Evolutionary conservation across 2,329 filamentous ascomycete species (phyloP).

Genomic region (Tricladium varicosporioides): DNA sequence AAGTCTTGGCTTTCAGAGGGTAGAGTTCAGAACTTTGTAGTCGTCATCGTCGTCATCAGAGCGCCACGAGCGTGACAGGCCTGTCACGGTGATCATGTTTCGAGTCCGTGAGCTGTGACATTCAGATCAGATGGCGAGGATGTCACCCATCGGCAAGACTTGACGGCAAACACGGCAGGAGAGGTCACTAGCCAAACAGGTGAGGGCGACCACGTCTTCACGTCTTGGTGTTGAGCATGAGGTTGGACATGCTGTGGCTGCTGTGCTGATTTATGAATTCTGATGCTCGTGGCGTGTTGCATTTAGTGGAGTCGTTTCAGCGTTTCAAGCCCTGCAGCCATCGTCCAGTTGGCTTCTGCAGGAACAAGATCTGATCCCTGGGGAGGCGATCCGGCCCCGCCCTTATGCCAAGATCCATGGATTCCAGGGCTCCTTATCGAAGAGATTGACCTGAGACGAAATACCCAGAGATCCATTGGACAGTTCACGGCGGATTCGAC

Average conservation of each 20-base stretch:
- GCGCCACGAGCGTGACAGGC: not conserved
- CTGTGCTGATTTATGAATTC: not conserved
- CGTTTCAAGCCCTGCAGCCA: conserved; percentile 1
- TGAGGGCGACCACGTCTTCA: too few relatives aligned
- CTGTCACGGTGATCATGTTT: not conserved
- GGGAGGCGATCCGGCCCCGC: too few relatives aligned
- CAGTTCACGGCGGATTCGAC: too few relatives aligned
- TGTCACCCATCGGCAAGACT: conserved; percentile 1
- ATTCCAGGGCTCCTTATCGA: too few relatives aligned
- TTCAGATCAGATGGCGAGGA: not conserved
- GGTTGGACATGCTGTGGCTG: not conserved
- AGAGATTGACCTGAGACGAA: too few relatives aligned
- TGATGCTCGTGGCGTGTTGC: too few relatives aligned
- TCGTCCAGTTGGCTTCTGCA: too few relatives aligned
- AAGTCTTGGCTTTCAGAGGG: not conserved
- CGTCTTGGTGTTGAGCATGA: not conserved
- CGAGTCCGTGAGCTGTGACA: not conserved
- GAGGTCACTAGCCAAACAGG: too few relatives aligned
- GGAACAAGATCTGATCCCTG: too few relatives aligned
- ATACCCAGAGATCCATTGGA: too few relatives aligned
- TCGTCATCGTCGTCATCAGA: not conserved
- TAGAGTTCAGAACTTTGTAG: not conserved
- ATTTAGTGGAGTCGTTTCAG: not conserved
- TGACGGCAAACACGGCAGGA: not conserved
- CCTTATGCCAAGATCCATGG: too few relatives aligned